phyloP scores from a whole-genome alignment of 106 monocot species.

The Dendrobium catenatum region DNA sequence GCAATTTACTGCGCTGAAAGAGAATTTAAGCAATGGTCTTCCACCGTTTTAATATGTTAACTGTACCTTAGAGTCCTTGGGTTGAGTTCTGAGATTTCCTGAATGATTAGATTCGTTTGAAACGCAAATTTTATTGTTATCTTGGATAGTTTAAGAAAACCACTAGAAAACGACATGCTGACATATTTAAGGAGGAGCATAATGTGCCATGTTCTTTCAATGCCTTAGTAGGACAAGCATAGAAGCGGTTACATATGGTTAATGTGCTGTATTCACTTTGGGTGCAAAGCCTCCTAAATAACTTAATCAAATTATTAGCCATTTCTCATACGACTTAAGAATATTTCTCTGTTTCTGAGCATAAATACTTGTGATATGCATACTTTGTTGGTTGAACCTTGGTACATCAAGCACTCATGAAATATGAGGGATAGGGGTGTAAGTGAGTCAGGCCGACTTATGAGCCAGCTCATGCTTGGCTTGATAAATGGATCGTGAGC shows the following conservation, averaged over 20 bases:
- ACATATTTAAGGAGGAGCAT: neutral
- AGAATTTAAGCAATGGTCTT: too few species aligned
- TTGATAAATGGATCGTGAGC: too few species aligned
- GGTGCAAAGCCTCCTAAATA: neutral
- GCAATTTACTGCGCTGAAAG: too few species aligned
- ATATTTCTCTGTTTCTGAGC: neutral
- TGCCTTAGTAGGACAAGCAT: neutral
- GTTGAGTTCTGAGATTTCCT: neutral
- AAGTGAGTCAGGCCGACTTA: too few species aligned
- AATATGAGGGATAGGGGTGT: neutral
- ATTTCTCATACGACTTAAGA: neutral
- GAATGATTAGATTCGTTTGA: neutral
- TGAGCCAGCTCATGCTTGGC: too few species aligned
- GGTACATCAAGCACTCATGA: neutral
- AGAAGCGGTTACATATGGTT: neutral
- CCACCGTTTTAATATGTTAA: neutral
- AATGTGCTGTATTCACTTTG: neutral
- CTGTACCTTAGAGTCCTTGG: neutral
- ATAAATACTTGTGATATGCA: neutral
- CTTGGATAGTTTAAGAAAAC: neutral
- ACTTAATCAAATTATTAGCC: neutral
- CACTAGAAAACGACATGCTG: neutral
- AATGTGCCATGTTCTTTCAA: neutral
- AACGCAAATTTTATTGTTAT: neutral
- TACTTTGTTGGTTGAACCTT: neutral